phyloP scores from a whole-genome alignment of 176 grass and related monocot species.

The Triticum timopheevii region DNA sequence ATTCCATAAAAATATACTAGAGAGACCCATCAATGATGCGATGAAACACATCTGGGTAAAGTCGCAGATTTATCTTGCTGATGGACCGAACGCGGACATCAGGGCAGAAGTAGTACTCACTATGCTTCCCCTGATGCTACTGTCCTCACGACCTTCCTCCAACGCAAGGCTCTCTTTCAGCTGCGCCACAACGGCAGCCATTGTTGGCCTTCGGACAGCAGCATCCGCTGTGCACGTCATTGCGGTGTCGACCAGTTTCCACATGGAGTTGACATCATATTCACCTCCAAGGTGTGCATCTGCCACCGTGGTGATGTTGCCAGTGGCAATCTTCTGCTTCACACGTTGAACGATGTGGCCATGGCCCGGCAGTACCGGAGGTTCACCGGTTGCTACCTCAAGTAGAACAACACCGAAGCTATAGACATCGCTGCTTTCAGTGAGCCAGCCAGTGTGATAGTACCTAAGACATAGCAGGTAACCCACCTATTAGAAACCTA shows the following conservation, averaged over 20 bases:
- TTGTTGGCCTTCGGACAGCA: background rate
- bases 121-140: background rate
- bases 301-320: background rate
- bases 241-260: background rate
- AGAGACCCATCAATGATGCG: background rate
- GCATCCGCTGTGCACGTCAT: background rate
- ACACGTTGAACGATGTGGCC: background rate
- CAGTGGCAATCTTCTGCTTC: background rate
- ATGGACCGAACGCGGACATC: background rate
- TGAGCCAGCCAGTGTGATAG: background rate
- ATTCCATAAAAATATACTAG: too few species aligned
- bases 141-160: background rate
- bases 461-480: background rate
- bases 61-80: background rate
- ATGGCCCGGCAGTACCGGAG: background rate
- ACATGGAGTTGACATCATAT: slow-evolving; percentile 2
- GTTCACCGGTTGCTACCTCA: slow-evolving; percentile 19
- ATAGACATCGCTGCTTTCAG: background rate
- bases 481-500: background rate
- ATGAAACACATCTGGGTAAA: background rate
- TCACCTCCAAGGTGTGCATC: background rate
- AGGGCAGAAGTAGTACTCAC: background rate
- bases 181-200: background rate
- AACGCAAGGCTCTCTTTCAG: background rate
- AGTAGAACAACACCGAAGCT: slow-evolving; percentile 22